Evolutionary conservation across 2,329 filamentous ascomycete species (phyloP), one percentile per base, ranked within the genome.

Genomic region (Xylariaceae sp.): DNA sequence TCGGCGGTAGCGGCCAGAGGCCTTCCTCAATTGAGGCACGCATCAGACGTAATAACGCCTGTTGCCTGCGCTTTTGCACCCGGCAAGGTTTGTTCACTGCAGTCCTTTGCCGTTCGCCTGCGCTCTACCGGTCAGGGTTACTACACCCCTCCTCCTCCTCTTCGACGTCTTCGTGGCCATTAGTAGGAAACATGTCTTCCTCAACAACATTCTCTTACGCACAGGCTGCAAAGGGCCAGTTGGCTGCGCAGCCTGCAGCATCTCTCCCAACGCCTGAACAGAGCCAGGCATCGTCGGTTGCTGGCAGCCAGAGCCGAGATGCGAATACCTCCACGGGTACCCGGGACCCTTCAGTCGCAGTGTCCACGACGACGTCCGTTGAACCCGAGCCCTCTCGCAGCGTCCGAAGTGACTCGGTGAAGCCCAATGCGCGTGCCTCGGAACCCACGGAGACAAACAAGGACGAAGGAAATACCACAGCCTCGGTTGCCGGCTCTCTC

Each of bases 201-300:
- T 54, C 76, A 47, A 71, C 78, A 46, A 71, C 78, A 23, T 95
- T 96, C 62, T 96, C 90, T 44, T 97, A 97, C 65, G 90, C 90
- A 56, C 88, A 95, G 74, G 90, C 90, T 59, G 90, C 90, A 44
- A 92, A 92, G 65, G 88, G 89, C 57, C 76, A 83, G 55, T 68
- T 76, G 40, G 59, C 71, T 37, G 57, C 54, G 21, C 56, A 61
- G 43, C 44, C 59, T 17, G 44, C 50, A 34, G 45, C 53, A 23
- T 51, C 58, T 31, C 55, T 59, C 36, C 51, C 53, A 39, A 50
- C 50, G 27, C 40, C 50, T 42, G 57, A 48, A 45, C 50, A 50
- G 39, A 63, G 56, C 41, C 52, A 54, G 47, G 48, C 52, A 19
- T 54, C 61, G 18, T 54, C 57, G 12, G 56, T 56, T 13, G 53